Evolutionary conservation across 306 rosid species (phyloP), one percentile per base, ranked within the genome.

Genomic region (Urtica urens): DNA sequence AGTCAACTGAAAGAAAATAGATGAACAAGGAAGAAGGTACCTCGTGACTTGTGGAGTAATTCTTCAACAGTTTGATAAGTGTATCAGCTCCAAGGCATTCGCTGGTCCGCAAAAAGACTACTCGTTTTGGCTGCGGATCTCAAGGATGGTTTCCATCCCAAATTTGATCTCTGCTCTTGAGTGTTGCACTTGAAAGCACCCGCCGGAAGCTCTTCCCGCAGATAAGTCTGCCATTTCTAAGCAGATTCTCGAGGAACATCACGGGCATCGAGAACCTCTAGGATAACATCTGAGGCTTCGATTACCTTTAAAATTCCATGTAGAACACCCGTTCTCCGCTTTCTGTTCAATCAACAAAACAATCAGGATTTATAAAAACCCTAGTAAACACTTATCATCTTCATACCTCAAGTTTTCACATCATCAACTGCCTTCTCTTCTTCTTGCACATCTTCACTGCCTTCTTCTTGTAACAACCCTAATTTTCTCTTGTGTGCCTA

Each of bases 71-170:
- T 64, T 92, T 92, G 26, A 92, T 67, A 30, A 92, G 94, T 42
- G 93, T 92, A 53, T 85, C 96, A 48, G 94, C 99, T 53, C 99
- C 99, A 28, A 92, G 93, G 46, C 99, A 92, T 66, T 92, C 96
- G 57, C 96, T 92, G 25, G 84, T 64, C 60, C 72, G 94, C 55
- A 90, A 63, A 53, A n/a, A 61, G 61, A 57, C 67, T 77, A 52
- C 78, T 90, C 10, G 94, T 51, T 38, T 81, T 84, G 31, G 81
- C 63, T 52, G 59, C 37, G n/a, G n/a, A n/a, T 62, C 85, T 90
- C 9, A 88, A 70, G 60, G 92, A 63, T 6, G 85, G 75, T 67
- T 66, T 85, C 95, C 97, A 81, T 45, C 96, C 93, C 55, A 88
- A 63, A 78, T 88, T 88, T 62, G 93, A 81, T 41, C 74, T 74